Evolutionary conservation across 768 basidiomycete genomes (phyloP).

Genomic region (Agrocybe praecox): DNA sequence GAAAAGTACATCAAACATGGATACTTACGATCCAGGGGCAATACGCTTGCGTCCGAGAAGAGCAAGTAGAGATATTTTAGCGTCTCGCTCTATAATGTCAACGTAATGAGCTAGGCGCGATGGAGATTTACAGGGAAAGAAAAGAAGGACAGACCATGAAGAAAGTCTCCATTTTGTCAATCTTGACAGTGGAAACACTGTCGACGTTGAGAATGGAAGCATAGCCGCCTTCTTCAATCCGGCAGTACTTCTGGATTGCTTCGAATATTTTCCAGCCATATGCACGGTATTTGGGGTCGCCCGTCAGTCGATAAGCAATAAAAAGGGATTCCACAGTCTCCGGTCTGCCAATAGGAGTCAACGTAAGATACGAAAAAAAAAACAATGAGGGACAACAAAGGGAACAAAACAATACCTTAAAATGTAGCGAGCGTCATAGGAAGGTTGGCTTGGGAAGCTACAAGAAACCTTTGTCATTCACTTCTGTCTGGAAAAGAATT

Average conservation of each 20-base stretch:
- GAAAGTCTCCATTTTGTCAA: conserved; percentile 98
- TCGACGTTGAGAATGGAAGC: conserved; percentile 88
- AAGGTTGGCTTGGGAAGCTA: conserved; percentile 34
- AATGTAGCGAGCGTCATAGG: conserved; percentile 91
- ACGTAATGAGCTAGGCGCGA: neutral
- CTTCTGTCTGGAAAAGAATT: neutral
- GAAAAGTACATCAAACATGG: neutral
- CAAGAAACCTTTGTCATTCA: neutral
- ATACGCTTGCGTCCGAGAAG: conserved; percentile 73
- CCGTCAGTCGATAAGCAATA: conserved; percentile 87
- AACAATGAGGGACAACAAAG: neutral
- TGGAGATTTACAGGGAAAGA: neutral
- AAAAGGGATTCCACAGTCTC: conserved; percentile 96
- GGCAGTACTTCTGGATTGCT: conserved; percentile 85
- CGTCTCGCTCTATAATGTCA: conserved; percentile 70
- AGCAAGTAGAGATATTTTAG: conserved; percentile 91
- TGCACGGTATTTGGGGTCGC: conserved; percentile 76
- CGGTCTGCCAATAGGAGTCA: conserved; percentile 49
- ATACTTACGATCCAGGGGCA: conserved; percentile 75
- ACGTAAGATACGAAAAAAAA: neutral
- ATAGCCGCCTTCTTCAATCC: conserved; percentile 80
- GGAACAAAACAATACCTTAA: conserved; percentile 54
- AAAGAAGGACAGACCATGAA: conserved; percentile 61
- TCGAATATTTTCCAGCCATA: conserved; percentile 92
- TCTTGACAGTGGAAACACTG: conserved; percentile 58